Conservation (phyloP, 768 basidiomycete genomes). For the Mycena pura region DNA sequence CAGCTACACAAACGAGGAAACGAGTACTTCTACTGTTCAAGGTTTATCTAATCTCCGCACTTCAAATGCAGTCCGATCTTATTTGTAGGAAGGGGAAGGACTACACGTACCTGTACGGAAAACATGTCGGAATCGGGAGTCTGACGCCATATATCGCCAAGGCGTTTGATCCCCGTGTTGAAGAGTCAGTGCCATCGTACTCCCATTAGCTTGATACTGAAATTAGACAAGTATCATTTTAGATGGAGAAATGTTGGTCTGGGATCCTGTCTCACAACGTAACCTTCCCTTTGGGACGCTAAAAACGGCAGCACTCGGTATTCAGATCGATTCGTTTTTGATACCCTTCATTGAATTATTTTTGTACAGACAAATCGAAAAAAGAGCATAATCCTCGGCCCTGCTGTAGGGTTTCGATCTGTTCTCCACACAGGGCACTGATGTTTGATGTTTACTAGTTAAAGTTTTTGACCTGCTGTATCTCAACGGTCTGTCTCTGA, state of each 20-base stretch:
- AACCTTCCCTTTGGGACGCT: slow-evolving; percentile 93
- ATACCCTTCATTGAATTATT: background rate
- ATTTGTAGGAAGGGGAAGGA: slow-evolving; percentile 82
- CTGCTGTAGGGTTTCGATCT: slow-evolving; percentile 69
- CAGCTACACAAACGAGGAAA: slow-evolving; percentile 93
- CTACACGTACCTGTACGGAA: slow-evolving; percentile 92
- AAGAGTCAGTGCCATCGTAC: slow-evolving; percentile 65
- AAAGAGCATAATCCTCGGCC: slow-evolving; percentile 80
- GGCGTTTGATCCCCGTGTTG: slow-evolving; percentile 77
- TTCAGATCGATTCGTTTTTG: slow-evolving; percentile 19
- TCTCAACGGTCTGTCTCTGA: slow-evolving; percentile 81
- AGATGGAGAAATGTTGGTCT: slow-evolving; percentile 98
- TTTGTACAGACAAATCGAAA: slow-evolving; percentile 68
- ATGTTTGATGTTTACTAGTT: slow-evolving; percentile 65
- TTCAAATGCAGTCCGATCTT: slow-evolving; percentile 6
- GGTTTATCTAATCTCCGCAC: slow-evolving; percentile 51
- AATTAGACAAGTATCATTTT: slow-evolving; percentile 74
- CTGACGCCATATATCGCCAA: slow-evolving; percentile 85
- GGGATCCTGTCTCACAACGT: slow-evolving; percentile 89
- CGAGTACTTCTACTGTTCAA: slow-evolving; percentile 91
- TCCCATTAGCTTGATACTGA: background rate
- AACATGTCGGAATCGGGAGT: slow-evolving; percentile 80
- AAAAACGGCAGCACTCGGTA: slow-evolving; percentile 92
- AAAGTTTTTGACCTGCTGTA: slow-evolving; percentile 96
- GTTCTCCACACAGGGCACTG: background rate